Conservation (phyloP, 306 rosid genomes). For the Mimosa pudica region DNA sequence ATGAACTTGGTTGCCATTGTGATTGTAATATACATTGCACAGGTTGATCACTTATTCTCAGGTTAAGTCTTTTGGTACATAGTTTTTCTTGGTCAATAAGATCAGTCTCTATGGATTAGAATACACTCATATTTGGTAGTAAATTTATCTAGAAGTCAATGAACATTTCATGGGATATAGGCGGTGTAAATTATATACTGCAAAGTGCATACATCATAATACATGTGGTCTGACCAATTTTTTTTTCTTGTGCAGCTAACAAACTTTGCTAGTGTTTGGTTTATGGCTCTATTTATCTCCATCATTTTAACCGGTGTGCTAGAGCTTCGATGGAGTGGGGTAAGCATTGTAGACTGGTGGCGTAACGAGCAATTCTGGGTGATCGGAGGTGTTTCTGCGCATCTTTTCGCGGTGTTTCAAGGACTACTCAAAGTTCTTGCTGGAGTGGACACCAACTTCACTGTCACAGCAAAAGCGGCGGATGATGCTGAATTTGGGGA, state of each 20-base stretch:
- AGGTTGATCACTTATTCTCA: background rate
- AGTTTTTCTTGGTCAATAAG: background rate
- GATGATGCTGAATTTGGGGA: constrained; percentile 52
- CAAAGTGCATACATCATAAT: background rate
- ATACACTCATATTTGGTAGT: background rate
- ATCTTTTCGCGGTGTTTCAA: constrained; percentile 58
- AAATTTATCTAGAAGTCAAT: constrained; percentile 3
- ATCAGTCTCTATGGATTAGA: background rate
- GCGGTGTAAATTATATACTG: background rate
- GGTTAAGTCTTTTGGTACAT: background rate
- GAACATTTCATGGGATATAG: constrained; percentile 4
- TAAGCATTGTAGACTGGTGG: constrained; percentile 27
- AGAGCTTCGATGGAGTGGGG: constrained; percentile 29
- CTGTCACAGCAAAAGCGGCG: constrained; percentile 53
- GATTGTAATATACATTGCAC: background rate
- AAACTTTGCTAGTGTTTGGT: constrained; percentile 20
- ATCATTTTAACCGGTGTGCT: constrained; percentile 21
- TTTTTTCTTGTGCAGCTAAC: constrained; percentile 15
- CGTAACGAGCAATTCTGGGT: constrained; percentile 29
- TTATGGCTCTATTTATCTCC: constrained; percentile 30
- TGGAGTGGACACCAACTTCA: constrained; percentile 56
- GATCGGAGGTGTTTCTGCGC: constrained; percentile 56
- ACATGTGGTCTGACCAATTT: background rate
- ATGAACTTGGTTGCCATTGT: background rate
- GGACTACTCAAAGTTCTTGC: constrained; percentile 56